Conservation (phyloP, 352 stramenopile species). For the Phytophthora kernoviae region DNA sequence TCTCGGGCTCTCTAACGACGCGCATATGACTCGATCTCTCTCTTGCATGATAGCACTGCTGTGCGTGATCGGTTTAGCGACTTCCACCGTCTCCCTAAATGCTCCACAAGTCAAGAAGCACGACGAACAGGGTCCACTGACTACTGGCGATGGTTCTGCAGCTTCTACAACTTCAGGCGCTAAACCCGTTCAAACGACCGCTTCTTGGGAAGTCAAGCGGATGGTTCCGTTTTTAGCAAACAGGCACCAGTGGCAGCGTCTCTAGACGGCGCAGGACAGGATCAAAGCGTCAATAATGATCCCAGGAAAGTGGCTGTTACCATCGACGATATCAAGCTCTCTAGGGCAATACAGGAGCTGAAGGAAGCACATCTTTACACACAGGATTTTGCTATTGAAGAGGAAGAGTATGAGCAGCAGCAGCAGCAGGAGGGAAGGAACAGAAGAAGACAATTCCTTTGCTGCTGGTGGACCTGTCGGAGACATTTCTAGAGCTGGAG, state of each 20-base stretch:
- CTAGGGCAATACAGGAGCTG: not conserved
- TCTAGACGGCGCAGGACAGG: slow-evolving; percentile 10
- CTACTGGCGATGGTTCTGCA: not conserved
- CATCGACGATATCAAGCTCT: not conserved
- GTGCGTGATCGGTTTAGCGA: slow-evolving; percentile 6
- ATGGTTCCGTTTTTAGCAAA: slow-evolving; percentile 26
- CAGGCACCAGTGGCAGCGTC: not conserved
- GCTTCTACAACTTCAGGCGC: slow-evolving; percentile 7
- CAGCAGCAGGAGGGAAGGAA: not conserved
- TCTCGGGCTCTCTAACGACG: not conserved
- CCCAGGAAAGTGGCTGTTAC: slow-evolving; percentile 11
- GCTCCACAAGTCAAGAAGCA: slow-evolving; percentile 18
- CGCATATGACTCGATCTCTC: slow-evolving; percentile 6
- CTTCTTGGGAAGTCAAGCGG: slow-evolving; percentile 31
- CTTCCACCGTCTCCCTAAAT: slow-evolving; percentile 3
- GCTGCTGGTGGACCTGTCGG: slow-evolving; percentile 38
- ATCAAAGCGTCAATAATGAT: slow-evolving; percentile 16
- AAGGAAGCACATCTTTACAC: not conserved
- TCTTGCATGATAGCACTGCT: slow-evolving; percentile 7
- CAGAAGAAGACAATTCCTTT: slow-evolving; percentile 2
- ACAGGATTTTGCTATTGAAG: slow-evolving; percentile 3
- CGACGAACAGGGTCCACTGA: not conserved
- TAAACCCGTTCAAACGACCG: slow-evolving; percentile 2
- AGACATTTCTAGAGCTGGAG: slow-evolving; percentile 56
- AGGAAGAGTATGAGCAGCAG: slow-evolving; percentile 7